Conservation (phyloP, 768 basidiomycete genomes). For the Lyophyllum atratum region DNA sequence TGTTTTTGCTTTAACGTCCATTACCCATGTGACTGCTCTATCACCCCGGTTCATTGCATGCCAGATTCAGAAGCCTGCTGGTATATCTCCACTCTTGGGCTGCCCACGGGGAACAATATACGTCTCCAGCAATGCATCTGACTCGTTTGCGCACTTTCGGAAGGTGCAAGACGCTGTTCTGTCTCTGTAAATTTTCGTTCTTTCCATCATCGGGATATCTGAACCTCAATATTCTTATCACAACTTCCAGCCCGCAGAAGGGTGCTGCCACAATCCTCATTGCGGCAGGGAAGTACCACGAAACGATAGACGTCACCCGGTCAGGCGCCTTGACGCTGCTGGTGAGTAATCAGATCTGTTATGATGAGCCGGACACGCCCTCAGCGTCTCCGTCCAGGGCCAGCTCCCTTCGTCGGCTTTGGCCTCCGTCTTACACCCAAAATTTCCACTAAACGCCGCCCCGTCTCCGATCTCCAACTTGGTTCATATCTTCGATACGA, state of each 20-base stretch:
- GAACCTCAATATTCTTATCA: neutral
- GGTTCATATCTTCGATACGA: slow-evolving; percentile 55
- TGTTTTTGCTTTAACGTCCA: neutral
- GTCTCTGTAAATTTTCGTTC: slow-evolving; percentile 46
- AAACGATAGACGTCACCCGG: slow-evolving; percentile 59
- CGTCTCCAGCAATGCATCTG: slow-evolving; percentile 48
- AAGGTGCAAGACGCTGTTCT: slow-evolving; percentile 56
- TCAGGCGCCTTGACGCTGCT: slow-evolving; percentile 56
- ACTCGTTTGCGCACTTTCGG: slow-evolving; percentile 46
- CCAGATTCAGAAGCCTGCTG: slow-evolving; percentile 49
- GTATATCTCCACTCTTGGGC: slow-evolving; percentile 44
- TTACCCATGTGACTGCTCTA: slow-evolving; percentile 26
- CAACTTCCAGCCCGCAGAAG: slow-evolving; percentile 36
- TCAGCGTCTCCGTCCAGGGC: slow-evolving; percentile 36
- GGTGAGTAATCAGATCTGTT: slow-evolving; percentile 29
- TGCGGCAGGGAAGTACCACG: slow-evolving; percentile 59
- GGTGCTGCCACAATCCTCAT: slow-evolving; percentile 52
- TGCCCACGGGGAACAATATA: slow-evolving; percentile 63
- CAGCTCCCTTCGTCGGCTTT: slow-evolving; percentile 43
- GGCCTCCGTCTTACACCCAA: slow-evolving; percentile 27
- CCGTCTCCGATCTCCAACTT: slow-evolving; percentile 55
- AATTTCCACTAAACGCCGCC: slow-evolving; percentile 40
- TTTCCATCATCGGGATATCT: neutral
- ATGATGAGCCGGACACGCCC: neutral
- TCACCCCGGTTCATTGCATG: slow-evolving; percentile 51